Base-by-base conservation (phyloP, 306 rosid genomes). In the Luffa aegyptiaca region DNA sequence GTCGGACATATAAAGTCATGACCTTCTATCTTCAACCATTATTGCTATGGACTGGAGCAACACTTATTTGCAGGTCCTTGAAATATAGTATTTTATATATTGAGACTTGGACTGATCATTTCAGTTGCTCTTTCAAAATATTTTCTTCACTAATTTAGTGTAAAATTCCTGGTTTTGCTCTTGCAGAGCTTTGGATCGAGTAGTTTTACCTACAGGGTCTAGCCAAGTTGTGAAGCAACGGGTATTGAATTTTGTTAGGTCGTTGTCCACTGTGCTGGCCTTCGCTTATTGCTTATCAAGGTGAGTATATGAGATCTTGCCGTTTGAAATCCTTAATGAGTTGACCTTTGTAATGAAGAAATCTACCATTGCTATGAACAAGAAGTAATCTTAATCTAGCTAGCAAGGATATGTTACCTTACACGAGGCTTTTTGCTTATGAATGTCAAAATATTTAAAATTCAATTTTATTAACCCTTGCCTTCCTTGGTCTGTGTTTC, bases 261-360 rank as follows among this genome's bases (percentile, higher is more conserved):
- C 98, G 12, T 84, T 94, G 86, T 92, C 98, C 5, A 91, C 95
- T 51, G 96, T 94, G 65, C 84, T 94, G 82, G 89, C 98, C 80
- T 89, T 89, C 6, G 93, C 98, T 77, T 94, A 89, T 87, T 94
- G 97, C 86, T 85, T 92, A 87, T 92, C 98, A 82, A 90, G 97
- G 98, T 94, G 52, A 76, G 90, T 66, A 64, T 80, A 18, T 80
- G 82, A 80, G 36, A 72, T 76, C 77, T 79, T 62, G 53, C 45
- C 77, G 44, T 42, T 78, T 80, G 64, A 70, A 80, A 26, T 80
- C 73, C 31, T 81, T 69, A 79, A 71, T 83, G 57, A 59, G 77
- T 81, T 84, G 71, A 51, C 42, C 58, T 31, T 2, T 68, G 3
- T 4, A 41, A 21, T 10, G 39, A 11, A 70, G 56, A 70, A 70